A percentile compares a stretch with the other conserved stretches of the same genome.
These are phyloP conservation scores for Moringa oleifera DNA, from an alignment of 345 rosid species.

Conservation along the genomic window DNA sequence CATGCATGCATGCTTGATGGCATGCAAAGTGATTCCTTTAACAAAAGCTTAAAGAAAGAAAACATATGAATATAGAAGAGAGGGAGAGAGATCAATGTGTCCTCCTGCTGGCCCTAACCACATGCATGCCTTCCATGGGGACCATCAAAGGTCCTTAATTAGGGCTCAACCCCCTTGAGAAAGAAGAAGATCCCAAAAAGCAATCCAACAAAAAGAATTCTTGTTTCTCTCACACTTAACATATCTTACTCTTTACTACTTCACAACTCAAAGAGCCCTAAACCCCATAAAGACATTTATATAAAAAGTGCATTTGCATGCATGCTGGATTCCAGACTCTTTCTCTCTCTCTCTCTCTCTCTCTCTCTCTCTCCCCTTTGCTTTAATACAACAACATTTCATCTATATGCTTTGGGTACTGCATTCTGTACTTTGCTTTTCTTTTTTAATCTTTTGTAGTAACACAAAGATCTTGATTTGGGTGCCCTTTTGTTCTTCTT, in stretches of 20 bases:
- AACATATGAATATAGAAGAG: constrained; percentile 10
- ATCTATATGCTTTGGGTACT: constrained; percentile 30
- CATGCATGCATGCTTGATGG: constrained; percentile 50
- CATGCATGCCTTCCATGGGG: constrained; percentile 23
- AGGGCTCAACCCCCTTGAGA: constrained; percentile 14
- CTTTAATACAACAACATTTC: constrained; percentile 38
- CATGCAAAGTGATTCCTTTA: constrained; percentile 44
- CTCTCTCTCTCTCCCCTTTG: no score
- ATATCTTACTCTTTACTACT: constrained; percentile 18
- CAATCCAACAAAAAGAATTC: constrained; percentile 11
- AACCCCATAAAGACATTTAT: constrained; percentile 31
- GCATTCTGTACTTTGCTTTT: constrained; percentile 24
- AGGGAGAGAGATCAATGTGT: no score
- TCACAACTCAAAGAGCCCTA: constrained; percentile 22
- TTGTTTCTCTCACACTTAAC: constrained; percentile 1
- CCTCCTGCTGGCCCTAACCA: no score
- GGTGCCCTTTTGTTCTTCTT: constrained; percentile 3
- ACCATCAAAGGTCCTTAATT: constrained; percentile 28
- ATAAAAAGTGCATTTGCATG: constrained; percentile 37
- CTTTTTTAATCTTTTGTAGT: constrained; percentile 14
- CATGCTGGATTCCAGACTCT: no score
- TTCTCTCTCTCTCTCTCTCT: no score
- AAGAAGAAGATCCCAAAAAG: constrained; percentile 60
- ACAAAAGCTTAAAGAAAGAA: constrained; percentile 25
- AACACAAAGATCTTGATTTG: constrained; percentile 22